Conservation (phyloP, 1,139 yeast species). For the Blastobotrys malaysiensis region DNA sequence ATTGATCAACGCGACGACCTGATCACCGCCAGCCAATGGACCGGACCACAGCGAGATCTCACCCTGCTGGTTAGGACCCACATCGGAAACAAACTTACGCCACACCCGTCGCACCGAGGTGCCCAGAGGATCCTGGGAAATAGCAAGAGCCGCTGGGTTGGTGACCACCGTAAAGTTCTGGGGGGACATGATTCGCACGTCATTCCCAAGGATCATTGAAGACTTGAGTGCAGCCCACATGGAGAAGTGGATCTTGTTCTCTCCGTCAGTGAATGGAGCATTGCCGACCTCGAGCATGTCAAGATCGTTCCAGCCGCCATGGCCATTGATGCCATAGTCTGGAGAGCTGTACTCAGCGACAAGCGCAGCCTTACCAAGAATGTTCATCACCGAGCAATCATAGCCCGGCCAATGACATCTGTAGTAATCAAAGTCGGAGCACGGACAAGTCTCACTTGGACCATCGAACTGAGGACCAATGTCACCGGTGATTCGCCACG, state of each 20-base stretch:
- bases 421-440: conserved; percentile 20
- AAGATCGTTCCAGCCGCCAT: conserved; percentile 31
- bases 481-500: conserved; percentile 33
- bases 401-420: conserved; percentile 21
- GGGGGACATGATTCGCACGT: conserved; percentile 22
- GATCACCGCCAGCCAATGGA: conserved; percentile 20
- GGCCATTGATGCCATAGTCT: not conserved
- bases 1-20: conserved; percentile 26
- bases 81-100: conserved; percentile 16
- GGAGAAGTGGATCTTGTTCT: conserved; percentile 15
- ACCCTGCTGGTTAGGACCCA: conserved; percentile 16
- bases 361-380: conserved; percentile 29
- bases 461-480: conserved; percentile 26
- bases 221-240: conserved; percentile 32
- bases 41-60: conserved; percentile 23
- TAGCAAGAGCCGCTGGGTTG: conserved; percentile 27
- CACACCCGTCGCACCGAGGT: conserved; percentile 24
- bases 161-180: conserved; percentile 23
- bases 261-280: conserved; percentile 29
- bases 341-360: conserved; percentile 25
- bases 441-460: conserved; percentile 30
- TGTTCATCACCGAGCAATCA: conserved; percentile 30
- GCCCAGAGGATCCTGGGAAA: conserved; percentile 28
- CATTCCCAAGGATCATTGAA: conserved; percentile 30
- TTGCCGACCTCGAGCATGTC: conserved; percentile 33